These are phyloP conservation scores for Sextonia rubra DNA, from an alignment of 164 flowering plant species.

Conservation along the genomic window DNA sequence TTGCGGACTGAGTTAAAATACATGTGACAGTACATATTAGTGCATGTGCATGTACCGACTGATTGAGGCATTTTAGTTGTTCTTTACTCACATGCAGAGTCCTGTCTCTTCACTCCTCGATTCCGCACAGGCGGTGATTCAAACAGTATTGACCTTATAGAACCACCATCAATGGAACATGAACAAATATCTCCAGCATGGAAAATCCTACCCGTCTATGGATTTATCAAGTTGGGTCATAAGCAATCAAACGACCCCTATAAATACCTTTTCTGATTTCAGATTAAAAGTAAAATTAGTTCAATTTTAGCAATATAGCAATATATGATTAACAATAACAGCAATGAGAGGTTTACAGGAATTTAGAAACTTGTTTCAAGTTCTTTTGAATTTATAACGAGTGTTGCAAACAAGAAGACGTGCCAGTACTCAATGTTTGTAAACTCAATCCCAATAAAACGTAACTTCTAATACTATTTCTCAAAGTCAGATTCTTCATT, in stretches of 20 bases:
- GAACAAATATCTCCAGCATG: background rate
- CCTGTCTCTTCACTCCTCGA: too few species aligned
- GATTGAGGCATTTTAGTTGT: background rate
- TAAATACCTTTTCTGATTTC: too few species aligned
- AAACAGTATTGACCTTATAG: too few species aligned
- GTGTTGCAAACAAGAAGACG: background rate
- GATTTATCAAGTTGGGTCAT: background rate
- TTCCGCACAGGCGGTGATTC: too few species aligned
- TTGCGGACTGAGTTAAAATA: too few species aligned
- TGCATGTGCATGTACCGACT: background rate
- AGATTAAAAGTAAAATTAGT: background rate
- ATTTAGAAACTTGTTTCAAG: background rate
- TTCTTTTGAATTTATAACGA: too few species aligned
- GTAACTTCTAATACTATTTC: background rate
- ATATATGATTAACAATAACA: background rate
- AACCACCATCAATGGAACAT: too few species aligned
- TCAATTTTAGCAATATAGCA: background rate
- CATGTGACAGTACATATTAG: too few species aligned
- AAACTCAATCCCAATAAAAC: background rate
- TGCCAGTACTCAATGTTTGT: background rate
- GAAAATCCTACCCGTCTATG: background rate
- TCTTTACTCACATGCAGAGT: background rate
- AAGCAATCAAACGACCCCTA: too few species aligned
- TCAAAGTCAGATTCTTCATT: background rate
- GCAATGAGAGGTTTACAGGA: background rate